Conservation (phyloP, 805 yeast species). For the Yarrowia sp. region DNA sequence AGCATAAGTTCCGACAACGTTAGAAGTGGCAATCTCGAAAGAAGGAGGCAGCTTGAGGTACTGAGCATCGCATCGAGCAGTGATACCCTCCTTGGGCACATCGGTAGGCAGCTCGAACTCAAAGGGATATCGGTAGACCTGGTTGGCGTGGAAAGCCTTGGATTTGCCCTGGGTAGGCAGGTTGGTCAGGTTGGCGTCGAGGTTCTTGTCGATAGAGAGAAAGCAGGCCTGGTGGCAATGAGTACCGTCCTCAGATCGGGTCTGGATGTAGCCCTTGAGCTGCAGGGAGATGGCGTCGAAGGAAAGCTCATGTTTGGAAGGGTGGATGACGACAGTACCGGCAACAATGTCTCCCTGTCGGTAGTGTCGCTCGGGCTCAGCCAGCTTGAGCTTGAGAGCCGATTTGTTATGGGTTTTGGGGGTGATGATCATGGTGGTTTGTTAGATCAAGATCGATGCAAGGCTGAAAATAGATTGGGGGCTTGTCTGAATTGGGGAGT, state of each 20-base stretch:
- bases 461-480: constrained; percentile 3
- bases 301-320: constrained; percentile 11
- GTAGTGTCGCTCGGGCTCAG: constrained; percentile 24
- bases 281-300: constrained; percentile 25
- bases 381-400: constrained; percentile 22
- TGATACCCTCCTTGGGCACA: constrained; percentile 24
- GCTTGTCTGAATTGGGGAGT: not conserved
- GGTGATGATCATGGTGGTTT: constrained; percentile 9
- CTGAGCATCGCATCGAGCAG: constrained; percentile 16
- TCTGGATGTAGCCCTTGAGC: constrained; percentile 27
- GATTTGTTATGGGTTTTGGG: constrained; percentile 24
- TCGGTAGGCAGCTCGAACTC: constrained; percentile 14
- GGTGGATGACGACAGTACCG: constrained; percentile 21
- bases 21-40: constrained; percentile 20
- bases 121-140: constrained; percentile 21
- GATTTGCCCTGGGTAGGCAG: constrained; percentile 20
- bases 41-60: constrained; percentile 26
- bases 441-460: constrained; percentile 11
- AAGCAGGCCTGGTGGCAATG: constrained; percentile 26
- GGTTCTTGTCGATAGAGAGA: constrained; percentile 23
- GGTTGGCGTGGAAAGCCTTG: constrained; percentile 26
- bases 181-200: constrained; percentile 25
- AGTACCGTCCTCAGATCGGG: constrained; percentile 23
- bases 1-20: constrained; percentile 20
- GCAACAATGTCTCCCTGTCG: constrained; percentile 17